These are phyloP conservation scores for Aspergillus pseudonomiae DNA, from an alignment of 2,329 filamentous ascomycete species.

Conservation along the genomic window DNA sequence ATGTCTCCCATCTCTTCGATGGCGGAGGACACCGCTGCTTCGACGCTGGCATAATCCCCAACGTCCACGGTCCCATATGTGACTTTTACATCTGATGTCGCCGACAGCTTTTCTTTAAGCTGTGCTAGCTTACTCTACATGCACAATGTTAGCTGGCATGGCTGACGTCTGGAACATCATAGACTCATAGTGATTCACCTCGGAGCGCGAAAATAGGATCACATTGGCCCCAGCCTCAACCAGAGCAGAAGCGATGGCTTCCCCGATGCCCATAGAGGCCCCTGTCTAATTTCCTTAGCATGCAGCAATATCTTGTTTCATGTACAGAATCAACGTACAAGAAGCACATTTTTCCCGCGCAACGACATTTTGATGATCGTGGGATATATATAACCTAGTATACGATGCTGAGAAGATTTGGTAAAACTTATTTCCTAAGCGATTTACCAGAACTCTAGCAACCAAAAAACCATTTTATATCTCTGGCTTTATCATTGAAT, in stretches of 20 bases:
- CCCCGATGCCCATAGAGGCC: slow-evolving; percentile 54
- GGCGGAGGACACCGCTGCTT: slow-evolving; percentile 32
- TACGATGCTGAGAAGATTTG: too few species aligned
- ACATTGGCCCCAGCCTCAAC: slow-evolving; percentile 46
- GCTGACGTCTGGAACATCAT: not conserved
- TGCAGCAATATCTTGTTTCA: not conserved
- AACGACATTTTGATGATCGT: not conserved
- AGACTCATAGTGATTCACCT: slow-evolving; percentile 19
- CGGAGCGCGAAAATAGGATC: slow-evolving; percentile 47
- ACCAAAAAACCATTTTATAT: not conserved
- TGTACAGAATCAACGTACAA: not conserved
- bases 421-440: too few species aligned
- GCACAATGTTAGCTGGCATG: not conserved
- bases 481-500: not conserved
- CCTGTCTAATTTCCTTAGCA: slow-evolving; percentile 32
- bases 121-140: slow-evolving; percentile 26
- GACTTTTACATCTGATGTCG: slow-evolving; percentile 9
- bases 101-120: slow-evolving; percentile 8
- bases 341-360: not conserved
- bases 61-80: slow-evolving; percentile 22
- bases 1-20: slow-evolving; percentile 42
- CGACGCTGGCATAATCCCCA: slow-evolving; percentile 22
- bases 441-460: not conserved
- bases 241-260: slow-evolving; percentile 45
- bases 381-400: too few species aligned